phyloP scores from a whole-genome alignment of 2,329 filamentous ascomycete species.

The Alternaria tenuissima region DNA sequence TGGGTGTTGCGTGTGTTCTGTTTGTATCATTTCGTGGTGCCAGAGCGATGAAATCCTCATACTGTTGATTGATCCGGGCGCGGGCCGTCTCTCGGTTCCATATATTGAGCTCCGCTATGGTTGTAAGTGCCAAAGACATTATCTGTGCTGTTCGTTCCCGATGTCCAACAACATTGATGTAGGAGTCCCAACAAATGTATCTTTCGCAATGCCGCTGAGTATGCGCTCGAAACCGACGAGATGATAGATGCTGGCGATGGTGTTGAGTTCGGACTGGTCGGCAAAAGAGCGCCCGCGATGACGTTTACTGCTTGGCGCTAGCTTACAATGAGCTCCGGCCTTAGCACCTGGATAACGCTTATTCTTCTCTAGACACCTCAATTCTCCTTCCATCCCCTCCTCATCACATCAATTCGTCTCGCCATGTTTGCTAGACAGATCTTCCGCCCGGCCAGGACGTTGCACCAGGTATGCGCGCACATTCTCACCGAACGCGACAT shows the following conservation, averaged over 20 bases:
- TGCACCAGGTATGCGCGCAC: constrained; percentile 49
- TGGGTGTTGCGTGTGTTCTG: neutral
- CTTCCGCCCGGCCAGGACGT: constrained; percentile 53
- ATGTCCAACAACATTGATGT: neutral
- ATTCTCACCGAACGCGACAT: constrained; percentile 24
- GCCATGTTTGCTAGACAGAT: constrained; percentile 56
- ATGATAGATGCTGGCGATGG: neutral
- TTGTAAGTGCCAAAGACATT: neutral
- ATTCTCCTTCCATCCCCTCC: constrained; percentile 17
- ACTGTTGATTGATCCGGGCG: neutral
- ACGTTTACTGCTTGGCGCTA: constrained; percentile 41
- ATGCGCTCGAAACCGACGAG: neutral
- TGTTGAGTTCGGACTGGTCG: constrained; percentile 12
- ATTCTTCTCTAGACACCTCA: constrained; percentile 9
- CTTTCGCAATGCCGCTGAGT: neutral
- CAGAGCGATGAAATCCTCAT: neutral
- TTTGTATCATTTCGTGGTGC: neutral
- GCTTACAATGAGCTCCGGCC: constrained; percentile 21
- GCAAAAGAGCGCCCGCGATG: constrained; percentile 23
- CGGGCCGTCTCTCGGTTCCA: neutral
- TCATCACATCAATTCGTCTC: constrained; percentile 35
- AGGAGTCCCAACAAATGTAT: neutral
- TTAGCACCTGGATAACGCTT: constrained; percentile 19
- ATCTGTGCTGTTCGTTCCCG: neutral
- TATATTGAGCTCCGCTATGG: neutral